These are phyloP conservation scores for Fusarium sp. DNA, from an alignment of 2,329 filamentous ascomycete species.

Conservation along the genomic window DNA sequence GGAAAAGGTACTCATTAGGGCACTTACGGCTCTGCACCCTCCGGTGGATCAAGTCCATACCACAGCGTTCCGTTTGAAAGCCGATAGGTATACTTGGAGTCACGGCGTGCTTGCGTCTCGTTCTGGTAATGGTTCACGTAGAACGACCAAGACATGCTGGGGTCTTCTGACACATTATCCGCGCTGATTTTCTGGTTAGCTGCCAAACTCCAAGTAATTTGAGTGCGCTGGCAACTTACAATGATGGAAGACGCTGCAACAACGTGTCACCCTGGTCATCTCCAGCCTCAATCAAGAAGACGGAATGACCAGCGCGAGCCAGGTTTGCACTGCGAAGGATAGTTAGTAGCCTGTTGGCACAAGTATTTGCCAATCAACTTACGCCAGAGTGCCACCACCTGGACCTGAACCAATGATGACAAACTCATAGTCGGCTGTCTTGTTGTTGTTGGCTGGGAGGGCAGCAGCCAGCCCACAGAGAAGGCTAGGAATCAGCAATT, in stretches of 20 bases:
- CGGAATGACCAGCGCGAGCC: conserved; percentile 65
- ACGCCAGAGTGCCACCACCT: conserved; percentile 65
- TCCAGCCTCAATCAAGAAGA: conserved; percentile 68
- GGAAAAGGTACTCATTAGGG: neutral
- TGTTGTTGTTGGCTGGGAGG: neutral
- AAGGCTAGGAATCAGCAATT: neutral
- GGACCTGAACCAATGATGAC: conserved; percentile 69
- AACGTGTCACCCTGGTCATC: conserved; percentile 59
- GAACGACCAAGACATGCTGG: conserved; percentile 63
- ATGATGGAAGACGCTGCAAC: conserved; percentile 25
- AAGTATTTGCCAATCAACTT: neutral
- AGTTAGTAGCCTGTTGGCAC: neutral
- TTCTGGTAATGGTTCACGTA: conserved; percentile 68
- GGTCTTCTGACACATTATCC: conserved; percentile 17
- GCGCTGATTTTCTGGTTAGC: conserved; percentile 9
- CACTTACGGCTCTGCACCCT: conserved; percentile 39
- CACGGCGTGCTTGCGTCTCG: conserved; percentile 30
- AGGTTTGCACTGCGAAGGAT: conserved; percentile 54
- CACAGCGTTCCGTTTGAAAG: conserved; percentile 31
- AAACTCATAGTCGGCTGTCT: conserved; percentile 61
- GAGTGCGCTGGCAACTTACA: conserved; percentile 6
- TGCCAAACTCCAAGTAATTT: too few relatives aligned
- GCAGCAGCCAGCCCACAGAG: conserved; percentile 6
- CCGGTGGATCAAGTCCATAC: conserved; percentile 49
- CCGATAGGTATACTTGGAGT: conserved; percentile 37